Conservation (phyloP, 768 basidiomycete genomes). For the Scleroderma bovista region DNA sequence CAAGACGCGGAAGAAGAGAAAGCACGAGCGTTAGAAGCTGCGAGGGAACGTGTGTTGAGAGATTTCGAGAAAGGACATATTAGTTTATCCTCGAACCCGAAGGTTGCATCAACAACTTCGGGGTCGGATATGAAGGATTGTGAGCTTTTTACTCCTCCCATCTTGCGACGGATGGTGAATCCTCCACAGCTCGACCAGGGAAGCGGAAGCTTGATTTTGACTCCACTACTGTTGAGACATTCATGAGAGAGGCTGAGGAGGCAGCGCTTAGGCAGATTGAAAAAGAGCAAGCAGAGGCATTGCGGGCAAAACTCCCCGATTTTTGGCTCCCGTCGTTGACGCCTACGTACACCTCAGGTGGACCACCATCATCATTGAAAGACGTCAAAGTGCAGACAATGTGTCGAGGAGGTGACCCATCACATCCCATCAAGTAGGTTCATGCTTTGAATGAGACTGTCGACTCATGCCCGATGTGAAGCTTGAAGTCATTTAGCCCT, state of each 20-base stretch:
- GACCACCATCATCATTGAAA: slow-evolving; percentile 57
- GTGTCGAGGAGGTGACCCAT: slow-evolving; percentile 75
- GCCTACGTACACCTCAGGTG: slow-evolving; percentile 65
- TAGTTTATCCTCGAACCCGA: slow-evolving; percentile 47
- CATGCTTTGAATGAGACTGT: not conserved
- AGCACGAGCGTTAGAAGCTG: slow-evolving; percentile 58
- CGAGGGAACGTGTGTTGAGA: slow-evolving; percentile 79
- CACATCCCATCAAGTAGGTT: slow-evolving; percentile 74
- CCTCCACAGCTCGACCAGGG: slow-evolving; percentile 45
- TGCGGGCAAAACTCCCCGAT: slow-evolving; percentile 88
- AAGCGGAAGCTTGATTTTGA: slow-evolving; percentile 90
- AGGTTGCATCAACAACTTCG: slow-evolving; percentile 33
- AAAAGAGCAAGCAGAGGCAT: slow-evolving; percentile 75
- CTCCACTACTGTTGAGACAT: slow-evolving; percentile 57
- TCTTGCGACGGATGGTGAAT: not conserved
- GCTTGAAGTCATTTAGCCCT: slow-evolving; percentile 76
- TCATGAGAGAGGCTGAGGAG: slow-evolving; percentile 82
- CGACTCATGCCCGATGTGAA: slow-evolving; percentile 24
- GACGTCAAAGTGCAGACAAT: slow-evolving; percentile 86
- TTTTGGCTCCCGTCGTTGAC: slow-evolving; percentile 97
- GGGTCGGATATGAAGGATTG: slow-evolving; percentile 34
- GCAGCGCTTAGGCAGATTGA: slow-evolving; percentile 80
- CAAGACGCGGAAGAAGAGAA: slow-evolving; percentile 80
- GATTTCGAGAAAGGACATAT: slow-evolving; percentile 90
- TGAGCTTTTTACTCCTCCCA: slow-evolving; percentile 17